phyloP scores from a whole-genome alignment of 2,329 filamentous ascomycete genomes.

The Ophiostoma ips region DNA sequence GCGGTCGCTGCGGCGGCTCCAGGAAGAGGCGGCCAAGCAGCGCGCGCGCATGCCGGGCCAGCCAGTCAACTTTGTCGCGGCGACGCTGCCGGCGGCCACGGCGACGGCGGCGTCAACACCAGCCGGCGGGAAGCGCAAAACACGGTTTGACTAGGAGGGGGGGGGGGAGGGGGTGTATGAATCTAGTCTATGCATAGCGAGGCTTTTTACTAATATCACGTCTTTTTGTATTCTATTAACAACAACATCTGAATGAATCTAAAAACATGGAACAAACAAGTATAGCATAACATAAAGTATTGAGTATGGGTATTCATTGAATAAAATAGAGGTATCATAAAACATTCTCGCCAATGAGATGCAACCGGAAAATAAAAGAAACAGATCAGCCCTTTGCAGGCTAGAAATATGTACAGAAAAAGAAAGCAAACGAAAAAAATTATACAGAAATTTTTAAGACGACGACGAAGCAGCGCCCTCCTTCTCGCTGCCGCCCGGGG shows the following conservation, averaged over 20 bases:
- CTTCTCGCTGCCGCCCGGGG: conserved; percentile 4
- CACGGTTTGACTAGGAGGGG: conserved; percentile 20
- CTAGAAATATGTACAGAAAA: not conserved
- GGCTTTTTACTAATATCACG: not conserved
- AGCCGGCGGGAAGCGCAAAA: conserved; percentile 21
- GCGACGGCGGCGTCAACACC: conserved; percentile 13
- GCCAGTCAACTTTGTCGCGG: conserved; percentile 36
- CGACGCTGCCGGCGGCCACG: too few relatives aligned
- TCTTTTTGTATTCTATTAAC: not conserved
- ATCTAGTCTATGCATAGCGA: too few relatives aligned
- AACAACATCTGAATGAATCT: not conserved
- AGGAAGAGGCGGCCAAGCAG: conserved; percentile 31
- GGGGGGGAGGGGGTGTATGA: too few relatives aligned
- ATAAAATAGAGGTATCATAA: not conserved
- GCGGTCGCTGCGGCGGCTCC: conserved; percentile 34
- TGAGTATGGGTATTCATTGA: not conserved
- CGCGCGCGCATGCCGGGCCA: conserved; percentile 30
- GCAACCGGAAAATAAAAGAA: not conserved
- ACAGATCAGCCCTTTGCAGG: not conserved
- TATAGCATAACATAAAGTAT: not conserved
- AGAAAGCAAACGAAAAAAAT: not conserved
- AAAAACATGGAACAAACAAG: not conserved
- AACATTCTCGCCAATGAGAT: too few relatives aligned
- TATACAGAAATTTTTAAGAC: not conserved
- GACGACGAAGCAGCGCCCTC: not conserved